Evolutionary conservation across 352 stramenopile species (phyloP).

Genomic region (Phytophthora boehmeriae): DNA sequence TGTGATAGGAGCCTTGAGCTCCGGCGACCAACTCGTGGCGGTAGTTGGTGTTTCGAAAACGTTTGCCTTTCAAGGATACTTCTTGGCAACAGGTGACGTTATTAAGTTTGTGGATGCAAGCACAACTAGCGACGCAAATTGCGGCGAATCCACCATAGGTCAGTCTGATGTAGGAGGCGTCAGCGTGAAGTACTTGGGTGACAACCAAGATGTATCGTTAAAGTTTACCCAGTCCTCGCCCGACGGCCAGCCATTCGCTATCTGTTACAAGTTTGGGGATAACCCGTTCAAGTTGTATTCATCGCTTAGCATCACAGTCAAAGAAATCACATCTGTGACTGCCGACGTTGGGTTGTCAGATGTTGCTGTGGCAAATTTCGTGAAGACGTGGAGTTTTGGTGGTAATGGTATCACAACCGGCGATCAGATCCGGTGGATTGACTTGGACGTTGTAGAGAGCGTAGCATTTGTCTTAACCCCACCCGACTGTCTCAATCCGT

Average conservation of each 20-base stretch:
- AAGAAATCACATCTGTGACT: slow-evolving; percentile 46
- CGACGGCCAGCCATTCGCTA: slow-evolving; percentile 40
- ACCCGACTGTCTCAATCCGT: slow-evolving; percentile 46
- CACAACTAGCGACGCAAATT: slow-evolving; percentile 63
- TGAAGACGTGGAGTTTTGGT: slow-evolving; percentile 58
- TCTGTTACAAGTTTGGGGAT: slow-evolving; percentile 77
- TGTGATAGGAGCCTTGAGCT: slow-evolving; percentile 44
- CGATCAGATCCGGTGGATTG: slow-evolving; percentile 67
- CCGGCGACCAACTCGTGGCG: slow-evolving; percentile 52
- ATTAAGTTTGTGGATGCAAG: slow-evolving; percentile 71
- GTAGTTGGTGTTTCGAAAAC: slow-evolving; percentile 53
- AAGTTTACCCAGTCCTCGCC: slow-evolving; percentile 56
- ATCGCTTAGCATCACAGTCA: slow-evolving; percentile 52
- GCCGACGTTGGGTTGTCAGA: slow-evolving; percentile 35
- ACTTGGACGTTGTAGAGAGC: slow-evolving; percentile 39
- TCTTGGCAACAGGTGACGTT: slow-evolving; percentile 43
- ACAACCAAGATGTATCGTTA: slow-evolving; percentile 25
- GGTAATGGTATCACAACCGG: slow-evolving; percentile 44
- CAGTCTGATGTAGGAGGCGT: slow-evolving; percentile 62
- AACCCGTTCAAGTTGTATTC: slow-evolving; percentile 76
- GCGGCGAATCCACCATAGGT: slow-evolving; percentile 36
- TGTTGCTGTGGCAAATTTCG: slow-evolving; percentile 55
- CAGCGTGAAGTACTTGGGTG: slow-evolving; percentile 30
- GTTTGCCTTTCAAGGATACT: slow-evolving; percentile 55
- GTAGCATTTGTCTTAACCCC: slow-evolving; percentile 19